Base-by-base conservation (phyloP, 208 protist species). In the Phytomonas francai region DNA sequence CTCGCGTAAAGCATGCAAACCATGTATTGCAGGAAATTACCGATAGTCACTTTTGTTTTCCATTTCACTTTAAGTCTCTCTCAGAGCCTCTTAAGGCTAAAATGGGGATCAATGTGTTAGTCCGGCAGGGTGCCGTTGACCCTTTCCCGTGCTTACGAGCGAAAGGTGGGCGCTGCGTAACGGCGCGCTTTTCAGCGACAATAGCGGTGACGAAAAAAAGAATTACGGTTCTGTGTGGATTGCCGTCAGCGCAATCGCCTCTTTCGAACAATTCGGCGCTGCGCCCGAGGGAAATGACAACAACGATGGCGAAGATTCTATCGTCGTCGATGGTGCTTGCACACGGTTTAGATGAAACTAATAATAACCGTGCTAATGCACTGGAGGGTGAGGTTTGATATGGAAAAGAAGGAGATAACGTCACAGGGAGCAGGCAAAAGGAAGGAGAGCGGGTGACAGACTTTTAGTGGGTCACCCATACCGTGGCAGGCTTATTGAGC, bases 121-220 rank as follows among this genome's bases (percentile, higher is more conserved):
- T 70, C 54, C 77, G 83, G 65, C 67, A 87, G 16, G 80, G 79
- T 16, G 71, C 90, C n/a, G 71, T 95, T 29, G 89, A 95, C 72
- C 60, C 63, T 33, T 67, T 92, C 27, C 79, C 78, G 19, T 74
- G 79, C 4, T 67, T 95, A 39, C 79, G 79, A 25, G 77, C 78
- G 19, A 91, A 91, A 73, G 68, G 77, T 3, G 67, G 75, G 34
- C 70, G 65, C n/a, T 72, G 75, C 76, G 75, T 93, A 33, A 91
- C 89, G 6, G 63, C 85, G 7, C 84, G 89, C 32, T 95, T 95
- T 65, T 87, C 83, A 59, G 87, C 85, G 29, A 95, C 89, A 5
- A 84, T 95, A 4, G 83, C 82, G 8, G 73, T 95, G 25, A 88
- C 82, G 54, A 78, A 66, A 59, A 84, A 87, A 80, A 77, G 82